Evolutionary conservation across 108 stramenopile species (phyloP).

Genomic region (Mediolabrus comicus): DNA sequence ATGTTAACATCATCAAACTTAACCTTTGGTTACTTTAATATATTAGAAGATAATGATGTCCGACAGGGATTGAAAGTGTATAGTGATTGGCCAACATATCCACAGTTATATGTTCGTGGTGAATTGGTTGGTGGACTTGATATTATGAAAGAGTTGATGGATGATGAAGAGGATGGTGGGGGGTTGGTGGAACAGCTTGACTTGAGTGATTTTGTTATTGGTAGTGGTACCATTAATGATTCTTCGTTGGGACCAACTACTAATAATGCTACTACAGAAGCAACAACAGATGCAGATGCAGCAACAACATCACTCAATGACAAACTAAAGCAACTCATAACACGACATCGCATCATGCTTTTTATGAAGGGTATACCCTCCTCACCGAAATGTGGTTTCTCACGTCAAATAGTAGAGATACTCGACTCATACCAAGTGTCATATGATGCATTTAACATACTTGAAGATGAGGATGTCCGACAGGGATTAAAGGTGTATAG

Average conservation of each 20-base stretch:
- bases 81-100: constrained; percentile 95
- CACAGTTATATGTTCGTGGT: constrained; percentile 94
- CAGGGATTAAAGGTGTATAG: constrained; percentile 85
- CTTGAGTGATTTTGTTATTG: constrained; percentile 22
- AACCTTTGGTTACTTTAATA: constrained; percentile 86
- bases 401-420: constrained; percentile 83
- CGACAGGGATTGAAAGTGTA: constrained; percentile 89
- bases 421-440: constrained; percentile 63
- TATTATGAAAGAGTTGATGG: constrained; percentile 93
- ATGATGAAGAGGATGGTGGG: constrained; percentile 77
- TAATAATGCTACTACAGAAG: background rate
- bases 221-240: background rate
- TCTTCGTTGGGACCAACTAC: too few species aligned
- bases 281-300: background rate
- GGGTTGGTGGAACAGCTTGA: constrained; percentile 57
- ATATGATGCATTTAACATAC: constrained; percentile 87
- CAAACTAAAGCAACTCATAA: constrained; percentile 58
- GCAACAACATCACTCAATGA: constrained; percentile 46
- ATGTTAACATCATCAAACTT: constrained; percentile 66
- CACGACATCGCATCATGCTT: constrained; percentile 76
- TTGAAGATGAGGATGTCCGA: constrained; percentile 89
- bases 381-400: constrained; percentile 90
- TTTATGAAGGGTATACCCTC: constrained; percentile 98
- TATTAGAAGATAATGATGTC: constrained; percentile 80
- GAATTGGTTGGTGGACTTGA: constrained; percentile 96